Evolutionary conservation across 108 stramenopile genomes (phyloP), one percentile per base, ranked within the genome.

Genomic region (Cylindrotheca closterium): DNA sequence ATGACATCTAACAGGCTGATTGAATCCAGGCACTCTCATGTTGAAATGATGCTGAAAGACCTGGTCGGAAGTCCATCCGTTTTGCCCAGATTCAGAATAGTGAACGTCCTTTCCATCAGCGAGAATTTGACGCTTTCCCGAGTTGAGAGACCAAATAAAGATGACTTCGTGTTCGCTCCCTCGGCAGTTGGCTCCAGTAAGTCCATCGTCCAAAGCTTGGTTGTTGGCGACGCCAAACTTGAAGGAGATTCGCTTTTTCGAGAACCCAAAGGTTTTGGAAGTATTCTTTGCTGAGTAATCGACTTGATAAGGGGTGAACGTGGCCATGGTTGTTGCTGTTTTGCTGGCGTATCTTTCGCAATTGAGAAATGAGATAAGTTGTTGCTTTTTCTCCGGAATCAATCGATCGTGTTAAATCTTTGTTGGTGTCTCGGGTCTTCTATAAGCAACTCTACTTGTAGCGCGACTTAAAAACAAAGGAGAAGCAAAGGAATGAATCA

Each of bases 141-240:
- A 74, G 31, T 85, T 85, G 32, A 95, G 67, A 53, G 72, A 73
- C 93, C 93, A 95, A 32, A 76, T 75, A 62, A 92, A 78, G 42
- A 66, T 57, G 52, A 92, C 71, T 71, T 95, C 90, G 68, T 95
- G 93, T 63, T 95, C 93, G 29, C 77, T 84, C 1, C 93, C 93
- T 21, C 93, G 87, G 50, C 89, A 90, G 37, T 86, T 71, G 22
- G 81, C 78, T 4, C 93, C 93, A 21, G 69, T 66, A 51, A 63
- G 51, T 3, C 89, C 89, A 26, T 70, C 27, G 5, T 32, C 63
- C 29, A 91, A 19, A 25, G 91, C 80, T 17, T 61, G 50, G 24
- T 33, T 27, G 57, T 90, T 86, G 73, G 90, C 85, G 72, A 89
- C 76, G 7, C 93, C 93, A 71, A 95, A 95, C 30, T 91, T 78